phyloP scores from a whole-genome alignment of 1,284 basidiomycete genomes.

The Neonothopanus nambi region DNA sequence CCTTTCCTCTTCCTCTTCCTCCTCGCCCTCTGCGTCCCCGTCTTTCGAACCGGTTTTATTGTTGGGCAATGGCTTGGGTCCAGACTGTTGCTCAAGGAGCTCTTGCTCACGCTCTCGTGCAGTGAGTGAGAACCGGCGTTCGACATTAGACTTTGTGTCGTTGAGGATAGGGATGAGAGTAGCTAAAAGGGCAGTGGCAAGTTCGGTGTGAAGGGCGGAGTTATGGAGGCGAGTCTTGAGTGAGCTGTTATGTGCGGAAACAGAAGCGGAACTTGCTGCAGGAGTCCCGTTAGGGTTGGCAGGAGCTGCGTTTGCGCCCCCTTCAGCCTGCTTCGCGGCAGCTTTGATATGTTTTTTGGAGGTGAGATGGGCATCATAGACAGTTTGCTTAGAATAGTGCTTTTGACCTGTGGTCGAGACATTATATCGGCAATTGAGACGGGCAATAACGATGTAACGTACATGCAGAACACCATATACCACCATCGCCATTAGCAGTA shows the following conservation, averaged over 20 bases:
- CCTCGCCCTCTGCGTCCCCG: conserved; percentile 54
- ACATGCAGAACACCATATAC: conserved; percentile 98
- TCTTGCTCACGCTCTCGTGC: conserved; percentile 96
- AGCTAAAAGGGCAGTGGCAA: conserved; percentile 68
- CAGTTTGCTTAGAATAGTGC: conserved; percentile 94
- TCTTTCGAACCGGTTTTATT: conserved; percentile 32
- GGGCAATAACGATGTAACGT: conserved; percentile 37
- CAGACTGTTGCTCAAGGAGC: conserved; percentile 77
- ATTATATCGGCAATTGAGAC: conserved; percentile 12
- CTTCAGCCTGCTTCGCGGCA: conserved; percentile 66
- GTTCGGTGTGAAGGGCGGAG: conserved; percentile 73
- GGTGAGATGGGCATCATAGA: conserved; percentile 94
- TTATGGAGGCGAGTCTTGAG: conserved; percentile 60
- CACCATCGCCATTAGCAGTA: conserved; percentile 39
- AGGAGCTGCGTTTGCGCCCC: conserved; percentile 51
- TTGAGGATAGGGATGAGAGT: conserved; percentile 69
- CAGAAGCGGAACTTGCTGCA: conserved; percentile 28
- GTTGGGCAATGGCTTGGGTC: conserved; percentile 43
- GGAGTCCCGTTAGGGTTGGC: conserved; percentile 67
- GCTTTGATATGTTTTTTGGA: conserved; percentile 96
- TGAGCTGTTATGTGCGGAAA: conserved; percentile 35
- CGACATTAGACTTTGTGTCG: conserved; percentile 95
- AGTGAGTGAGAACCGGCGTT: conserved; percentile 93
- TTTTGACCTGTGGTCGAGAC: conserved; percentile 70
- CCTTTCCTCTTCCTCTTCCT: conserved; percentile 91